Evolutionary conservation across 83 land plant genomes (phyloP), one percentile per base, ranked within the genome.

Genomic region (Isoetes engelmannii): DNA sequence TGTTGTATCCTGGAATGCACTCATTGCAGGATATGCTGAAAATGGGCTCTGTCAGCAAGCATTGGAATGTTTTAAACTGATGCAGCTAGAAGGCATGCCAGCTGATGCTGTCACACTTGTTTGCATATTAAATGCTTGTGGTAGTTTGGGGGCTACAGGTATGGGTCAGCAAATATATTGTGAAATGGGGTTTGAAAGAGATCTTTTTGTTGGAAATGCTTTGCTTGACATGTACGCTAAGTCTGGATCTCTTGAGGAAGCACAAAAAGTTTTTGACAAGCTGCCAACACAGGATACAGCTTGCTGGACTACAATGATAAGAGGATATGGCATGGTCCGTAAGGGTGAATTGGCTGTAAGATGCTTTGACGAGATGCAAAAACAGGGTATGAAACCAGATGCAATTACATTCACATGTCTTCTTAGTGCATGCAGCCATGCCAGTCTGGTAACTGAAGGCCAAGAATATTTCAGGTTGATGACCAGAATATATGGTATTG

Each of bases 401-500:
- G n/a, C 37, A 9, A 42, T 63, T n/a, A 63, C 65, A 13, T 63
- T 63, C n/a, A 6, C 45, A 63, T 63, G 65, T 47, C 41, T 63
- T 20, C n/a, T 63, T 13, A 37, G 13, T 6, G 28, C 65, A 18
- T 63, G 65, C 44, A 63, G 65, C 45, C 65, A 63, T 37, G 45
- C 43, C 45, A 63, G 28, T n/a, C 6, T 63, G 41, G 42, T 63
- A 42, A 7, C n/a, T 37, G 7, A 63, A 37, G 65, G 65, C 6
- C 65, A 63, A 63, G 44, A 63, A 42, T 63, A 63, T 21, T 63
- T 63, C n/a, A 42, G 9, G 65, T 43, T 63, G 65, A 63, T 63
- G 65, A 63, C 45, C 6, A 37, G 45, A 63, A 7, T 43, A 44
- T 63, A 17, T 63, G 65, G 44, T 47, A 63, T 63, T 6, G 7